These are phyloP conservation scores for Strobilomyces dryophilus DNA, from an alignment of 768 basidiomycete genomes.

Conservation along the genomic window DNA sequence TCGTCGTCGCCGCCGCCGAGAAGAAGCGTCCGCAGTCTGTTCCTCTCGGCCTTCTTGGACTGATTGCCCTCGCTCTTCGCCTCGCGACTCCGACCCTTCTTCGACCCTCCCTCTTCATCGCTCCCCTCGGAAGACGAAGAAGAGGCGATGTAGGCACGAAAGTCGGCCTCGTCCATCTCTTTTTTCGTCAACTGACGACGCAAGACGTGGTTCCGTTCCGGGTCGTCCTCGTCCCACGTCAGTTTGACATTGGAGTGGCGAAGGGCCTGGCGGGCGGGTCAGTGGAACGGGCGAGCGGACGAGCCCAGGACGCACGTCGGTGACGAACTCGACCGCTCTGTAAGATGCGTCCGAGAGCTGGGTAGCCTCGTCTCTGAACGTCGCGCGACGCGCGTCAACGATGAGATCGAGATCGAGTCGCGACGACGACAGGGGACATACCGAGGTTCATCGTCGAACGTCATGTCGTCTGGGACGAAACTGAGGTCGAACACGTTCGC, in stretches of 20 bases:
- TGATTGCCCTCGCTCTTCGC: conserved; percentile 17
- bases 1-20: conserved; percentile 62
- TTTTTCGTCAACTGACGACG: conserved; percentile 73
- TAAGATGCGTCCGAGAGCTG: conserved; percentile 57
- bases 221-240: conserved; percentile 98
- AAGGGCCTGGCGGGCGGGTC: background rate
- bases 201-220: conserved; percentile 76
- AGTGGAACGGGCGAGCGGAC: background rate
- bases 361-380: conserved; percentile 75
- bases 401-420: background rate
- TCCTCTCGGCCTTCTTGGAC: conserved; percentile 47
- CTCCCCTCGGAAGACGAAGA: conserved; percentile 63
- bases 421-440: conserved; percentile 24
- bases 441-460: conserved; percentile 75
- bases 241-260: conserved; percentile 98
- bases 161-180: conserved; percentile 91
- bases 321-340: conserved; percentile 84
- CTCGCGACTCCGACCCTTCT: conserved; percentile 1
- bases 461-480: conserved; percentile 88
- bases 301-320: conserved; percentile 60
- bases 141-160: conserved; percentile 72
- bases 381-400: background rate
- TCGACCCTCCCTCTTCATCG: conserved; percentile 6
- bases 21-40: conserved; percentile 72
- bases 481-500: conserved; percentile 96